phyloP scores from a whole-genome alignment of 345 rosid species.

The Ceriops zippeliana region DNA sequence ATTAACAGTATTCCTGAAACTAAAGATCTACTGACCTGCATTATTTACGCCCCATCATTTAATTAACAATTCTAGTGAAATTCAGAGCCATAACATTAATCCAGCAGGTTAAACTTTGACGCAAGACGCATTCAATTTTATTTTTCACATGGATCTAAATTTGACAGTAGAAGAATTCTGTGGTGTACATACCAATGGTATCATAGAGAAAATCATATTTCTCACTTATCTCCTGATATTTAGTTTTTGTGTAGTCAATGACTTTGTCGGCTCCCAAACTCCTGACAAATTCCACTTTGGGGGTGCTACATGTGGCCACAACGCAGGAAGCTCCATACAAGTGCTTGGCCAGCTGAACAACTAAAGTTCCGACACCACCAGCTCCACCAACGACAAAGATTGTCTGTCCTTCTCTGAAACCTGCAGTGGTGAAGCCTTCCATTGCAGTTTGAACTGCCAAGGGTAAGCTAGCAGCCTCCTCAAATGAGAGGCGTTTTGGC shows the following conservation, averaged over 20 bases:
- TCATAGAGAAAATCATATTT: conserved; percentile 43
- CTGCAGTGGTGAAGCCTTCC: conserved; percentile 37
- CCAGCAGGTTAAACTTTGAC: no score
- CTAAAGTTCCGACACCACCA: conserved; percentile 46
- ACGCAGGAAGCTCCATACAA: conserved; percentile 40
- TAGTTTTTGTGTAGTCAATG: conserved; percentile 33
- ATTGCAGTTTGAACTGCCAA: conserved; percentile 47
- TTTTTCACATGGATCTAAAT: no score
- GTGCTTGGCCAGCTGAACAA: conserved; percentile 42
- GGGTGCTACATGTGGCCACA: conserved; percentile 42
- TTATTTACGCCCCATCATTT: no score
- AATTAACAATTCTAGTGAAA: no score
- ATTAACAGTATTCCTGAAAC: no score
- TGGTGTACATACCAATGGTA: conserved; percentile 28
- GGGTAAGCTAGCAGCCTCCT: conserved; percentile 54
- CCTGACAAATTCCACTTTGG: conserved; percentile 41
- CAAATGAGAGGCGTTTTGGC: conserved; percentile 39
- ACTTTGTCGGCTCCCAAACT: conserved; percentile 40
- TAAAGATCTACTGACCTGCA: no score
- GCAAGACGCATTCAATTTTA: no score
- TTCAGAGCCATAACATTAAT: no score
- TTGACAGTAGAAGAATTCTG: no score
- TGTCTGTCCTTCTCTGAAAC: conserved; percentile 31
- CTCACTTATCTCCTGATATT: conserved; percentile 33
- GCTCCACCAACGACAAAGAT: conserved; percentile 47